Conservation (phyloP, 352 stramenopile genomes). For the Phytophthora idaei region DNA sequence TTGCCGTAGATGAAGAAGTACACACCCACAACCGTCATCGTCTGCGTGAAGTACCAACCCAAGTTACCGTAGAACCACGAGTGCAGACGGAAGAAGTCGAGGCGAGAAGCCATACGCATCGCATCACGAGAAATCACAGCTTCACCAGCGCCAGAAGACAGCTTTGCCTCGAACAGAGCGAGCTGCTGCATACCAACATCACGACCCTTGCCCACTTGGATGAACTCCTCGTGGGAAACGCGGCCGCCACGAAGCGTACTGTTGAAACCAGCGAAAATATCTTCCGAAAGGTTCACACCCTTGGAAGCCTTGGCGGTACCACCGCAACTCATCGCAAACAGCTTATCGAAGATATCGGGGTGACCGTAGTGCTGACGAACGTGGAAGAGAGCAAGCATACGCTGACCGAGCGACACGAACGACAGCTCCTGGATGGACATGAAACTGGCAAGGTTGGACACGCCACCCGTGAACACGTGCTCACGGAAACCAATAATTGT, state of each 20-base stretch:
- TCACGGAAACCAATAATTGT: constrained; percentile 89
- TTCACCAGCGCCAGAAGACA: constrained; percentile 96
- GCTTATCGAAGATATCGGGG: constrained; percentile 90
- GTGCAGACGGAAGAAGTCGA: constrained; percentile 98
- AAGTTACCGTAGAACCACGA: constrained; percentile 99
- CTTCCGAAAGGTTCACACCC: constrained; percentile 86
- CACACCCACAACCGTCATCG: constrained; percentile 97
- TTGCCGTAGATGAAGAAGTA: constrained; percentile 99
- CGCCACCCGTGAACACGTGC: constrained; percentile 84
- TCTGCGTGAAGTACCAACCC: constrained; percentile 98
- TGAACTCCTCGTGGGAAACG: constrained; percentile 85
- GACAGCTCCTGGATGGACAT: constrained; percentile 88
- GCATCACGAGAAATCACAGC: constrained; percentile 97
- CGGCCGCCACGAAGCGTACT: constrained; percentile 74
- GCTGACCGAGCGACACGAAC: constrained; percentile 84
- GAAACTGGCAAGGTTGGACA: constrained; percentile 86
- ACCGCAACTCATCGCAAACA: constrained; percentile 83
- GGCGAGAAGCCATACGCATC: constrained; percentile 93
- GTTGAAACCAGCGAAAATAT: constrained; percentile 91
- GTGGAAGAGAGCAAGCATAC: constrained; percentile 79
- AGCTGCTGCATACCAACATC: constrained; percentile 99
- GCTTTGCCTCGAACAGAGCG: constrained; percentile 98
- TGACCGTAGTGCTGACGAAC: constrained; percentile 88
- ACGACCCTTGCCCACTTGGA: constrained; percentile 95
- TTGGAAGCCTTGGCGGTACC: constrained; percentile 86